Evolutionary conservation across 129 eudicot species (phyloP).

Genomic region (Chrysanthemum makinoi): DNA sequence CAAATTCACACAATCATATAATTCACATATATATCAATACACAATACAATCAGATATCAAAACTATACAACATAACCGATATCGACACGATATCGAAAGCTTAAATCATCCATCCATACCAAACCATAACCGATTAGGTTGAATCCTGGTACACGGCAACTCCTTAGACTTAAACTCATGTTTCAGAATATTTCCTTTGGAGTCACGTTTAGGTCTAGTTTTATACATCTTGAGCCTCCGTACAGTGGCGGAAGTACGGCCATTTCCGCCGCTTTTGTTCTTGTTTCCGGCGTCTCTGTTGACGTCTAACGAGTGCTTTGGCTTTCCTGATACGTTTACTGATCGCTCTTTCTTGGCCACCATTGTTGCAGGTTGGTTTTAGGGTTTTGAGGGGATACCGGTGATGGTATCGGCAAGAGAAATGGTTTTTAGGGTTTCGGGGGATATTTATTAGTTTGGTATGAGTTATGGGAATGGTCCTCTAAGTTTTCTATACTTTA

Average conservation of each 20-base stretch:
- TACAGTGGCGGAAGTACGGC: conserved; percentile 82
- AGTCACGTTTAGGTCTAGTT: conserved; percentile 64
- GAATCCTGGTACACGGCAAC: conserved; percentile 79
- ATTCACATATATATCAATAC: too few species aligned
- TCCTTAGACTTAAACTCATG: conserved; percentile 69
- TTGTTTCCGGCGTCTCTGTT: conserved; percentile 50
- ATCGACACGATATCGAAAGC: too few species aligned
- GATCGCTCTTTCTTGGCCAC: conserved; percentile 72
- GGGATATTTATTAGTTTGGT: not conserved
- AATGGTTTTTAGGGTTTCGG: conserved; percentile 22
- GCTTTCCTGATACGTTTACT: conserved; percentile 83
- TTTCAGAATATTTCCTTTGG: conserved; percentile 51
- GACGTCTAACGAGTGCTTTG: conserved; percentile 84
- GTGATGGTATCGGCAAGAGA: not conserved
- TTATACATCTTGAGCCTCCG: conserved; percentile 98
- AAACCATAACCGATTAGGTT: conserved; percentile 82
- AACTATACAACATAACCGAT: too few species aligned
- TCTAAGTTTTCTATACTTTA: too few species aligned
- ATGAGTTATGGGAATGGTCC: too few species aligned
- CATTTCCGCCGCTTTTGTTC: conserved; percentile 50
- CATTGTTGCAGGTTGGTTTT: conserved; percentile 29
- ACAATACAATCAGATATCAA: too few species aligned
- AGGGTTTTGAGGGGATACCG: not conserved
- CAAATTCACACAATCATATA: too few species aligned
- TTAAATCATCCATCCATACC: too few species aligned